Evolutionary conservation across 192 early-diverging fungal species (phyloP), one percentile per base, ranked within the genome.

Genomic region (Irineochytrium annulatum): DNA sequence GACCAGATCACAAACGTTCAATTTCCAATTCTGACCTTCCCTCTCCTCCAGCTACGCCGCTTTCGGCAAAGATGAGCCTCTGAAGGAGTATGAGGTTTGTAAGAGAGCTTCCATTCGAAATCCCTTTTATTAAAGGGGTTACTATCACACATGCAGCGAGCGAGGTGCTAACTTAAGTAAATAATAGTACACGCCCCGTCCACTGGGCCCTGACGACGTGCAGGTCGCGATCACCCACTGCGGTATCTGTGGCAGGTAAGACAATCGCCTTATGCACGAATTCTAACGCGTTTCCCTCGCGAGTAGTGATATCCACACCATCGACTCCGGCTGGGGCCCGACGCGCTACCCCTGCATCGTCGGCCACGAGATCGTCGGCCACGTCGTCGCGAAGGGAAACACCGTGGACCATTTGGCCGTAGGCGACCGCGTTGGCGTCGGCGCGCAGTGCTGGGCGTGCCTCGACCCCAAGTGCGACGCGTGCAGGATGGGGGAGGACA

Each of bases 211-310:
- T 13, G 68, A 84, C 64, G 86, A 86, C 61, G 72, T 89, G 45
- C 81, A 87, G 65, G 84, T 89, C 54, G 76, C 86, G 68, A 84
- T 89, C 48, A 66, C 76, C 17, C 79, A 85, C 67, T 82, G 84
- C 63, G 87, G 87, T 35, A 78, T 89, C 58, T 91, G 89, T 59
- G 84, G 85, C 34, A 77, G 81, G 1, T n/a, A n/a, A n/a, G n/a
- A n/a, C n/a, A n/a, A n/a, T n/a, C n/a, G n/a, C n/a, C n/a, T n/a
- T n/a, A n/a, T n/a, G n/a, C n/a, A n/a, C n/a, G n/a, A n/a, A n/a
- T n/a, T n/a, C n/a, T n/a, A n/a, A n/a, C n/a, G n/a, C n/a, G n/a
- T n/a, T n/a, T n/a, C n/a, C n/a, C n/a, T n/a, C n/a, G n/a, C n/a
- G n/a, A n/a, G n/a, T n/a, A n/a, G n/a, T n/a, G 87, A 89, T 53